Evolutionary conservation across 441 rosid species (phyloP).

Genomic region (Flueggea neowawraea): DNA sequence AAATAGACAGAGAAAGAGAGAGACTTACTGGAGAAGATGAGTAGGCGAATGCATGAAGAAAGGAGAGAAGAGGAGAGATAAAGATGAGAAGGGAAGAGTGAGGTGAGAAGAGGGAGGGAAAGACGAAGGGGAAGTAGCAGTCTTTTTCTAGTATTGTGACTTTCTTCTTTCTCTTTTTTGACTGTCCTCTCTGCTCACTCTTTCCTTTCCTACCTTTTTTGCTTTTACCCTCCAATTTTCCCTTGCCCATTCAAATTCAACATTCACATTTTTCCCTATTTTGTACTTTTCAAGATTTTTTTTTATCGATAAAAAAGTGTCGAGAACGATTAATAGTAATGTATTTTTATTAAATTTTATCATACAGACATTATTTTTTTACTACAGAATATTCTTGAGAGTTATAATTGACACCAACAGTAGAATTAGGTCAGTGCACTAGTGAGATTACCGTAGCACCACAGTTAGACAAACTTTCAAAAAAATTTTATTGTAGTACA

Average conservation of each 20-base stretch:
- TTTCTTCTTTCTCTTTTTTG: constrained; percentile 12
- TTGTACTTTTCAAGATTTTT: background rate
- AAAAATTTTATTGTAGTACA: too few species aligned
- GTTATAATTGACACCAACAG: too few species aligned
- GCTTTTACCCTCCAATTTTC: too few species aligned
- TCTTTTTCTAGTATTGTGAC: background rate
- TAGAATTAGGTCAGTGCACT: too few species aligned
- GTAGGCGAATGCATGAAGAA: constrained; percentile 16
- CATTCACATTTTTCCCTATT: background rate
- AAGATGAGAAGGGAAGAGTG: constrained; percentile 11
- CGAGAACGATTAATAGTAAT: too few species aligned
- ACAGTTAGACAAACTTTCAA: too few species aligned
- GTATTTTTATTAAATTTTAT: too few species aligned
- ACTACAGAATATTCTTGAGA: too few species aligned
- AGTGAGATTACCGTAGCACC: too few species aligned
- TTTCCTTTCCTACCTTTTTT: background rate
- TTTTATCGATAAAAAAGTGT: too few species aligned
- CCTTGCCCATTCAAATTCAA: background rate
- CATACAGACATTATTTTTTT: too few species aligned
- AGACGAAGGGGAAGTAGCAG: constrained; percentile 21
- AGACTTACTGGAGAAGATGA: constrained; percentile 33
- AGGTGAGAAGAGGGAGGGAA: constrained; percentile 13
- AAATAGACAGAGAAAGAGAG: constrained; percentile 8
- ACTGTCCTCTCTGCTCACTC: background rate
- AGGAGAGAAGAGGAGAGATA: background rate